These are phyloP conservation scores for Cyphellophora attinorum DNA, from an alignment of 2,329 filamentous ascomycete species.

Conservation along the genomic window DNA sequence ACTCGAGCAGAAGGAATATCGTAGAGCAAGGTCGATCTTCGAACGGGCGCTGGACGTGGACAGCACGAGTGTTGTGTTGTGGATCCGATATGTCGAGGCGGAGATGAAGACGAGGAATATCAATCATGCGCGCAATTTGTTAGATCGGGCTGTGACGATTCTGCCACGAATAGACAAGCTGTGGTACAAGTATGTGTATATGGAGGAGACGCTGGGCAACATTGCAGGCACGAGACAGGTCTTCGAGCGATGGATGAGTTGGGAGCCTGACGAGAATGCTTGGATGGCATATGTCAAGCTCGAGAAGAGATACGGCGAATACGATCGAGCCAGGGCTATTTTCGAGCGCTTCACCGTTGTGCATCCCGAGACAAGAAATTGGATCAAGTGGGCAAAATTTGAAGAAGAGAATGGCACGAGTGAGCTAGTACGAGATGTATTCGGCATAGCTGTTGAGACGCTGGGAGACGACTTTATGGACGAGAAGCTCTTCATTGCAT, in stretches of 20 bases:
- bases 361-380: slow-evolving; percentile 89
- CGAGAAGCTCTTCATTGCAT: slow-evolving; percentile 89
- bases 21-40: slow-evolving; percentile 82
- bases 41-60: slow-evolving; percentile 91
- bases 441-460: slow-evolving; percentile 76
- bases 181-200: slow-evolving; percentile 99
- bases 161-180: slow-evolving; percentile 87
- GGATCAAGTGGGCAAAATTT: slow-evolving; percentile 98
- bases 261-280: slow-evolving; percentile 92
- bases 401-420: slow-evolving; percentile 92
- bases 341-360: slow-evolving; percentile 85
- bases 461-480: slow-evolving; percentile 93
- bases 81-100: slow-evolving; percentile 88
- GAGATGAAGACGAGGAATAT: slow-evolving; percentile 96
- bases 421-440: slow-evolving; percentile 85
- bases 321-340: slow-evolving; percentile 78
- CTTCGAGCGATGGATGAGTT: slow-evolving; percentile 97
- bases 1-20: slow-evolving; percentile 94
- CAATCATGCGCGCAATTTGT: slow-evolving; percentile 87
- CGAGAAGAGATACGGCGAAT: slow-evolving; percentile 90
- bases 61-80: slow-evolving; percentile 73
- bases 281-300: slow-evolving; percentile 96
- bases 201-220: slow-evolving; percentile 96
- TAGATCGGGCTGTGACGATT: slow-evolving; percentile 90
- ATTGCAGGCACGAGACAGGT: slow-evolving; percentile 85